phyloP scores from a whole-genome alignment of 2,329 filamentous ascomycete species.

The Immersiporthe knoxdaviesiana region DNA sequence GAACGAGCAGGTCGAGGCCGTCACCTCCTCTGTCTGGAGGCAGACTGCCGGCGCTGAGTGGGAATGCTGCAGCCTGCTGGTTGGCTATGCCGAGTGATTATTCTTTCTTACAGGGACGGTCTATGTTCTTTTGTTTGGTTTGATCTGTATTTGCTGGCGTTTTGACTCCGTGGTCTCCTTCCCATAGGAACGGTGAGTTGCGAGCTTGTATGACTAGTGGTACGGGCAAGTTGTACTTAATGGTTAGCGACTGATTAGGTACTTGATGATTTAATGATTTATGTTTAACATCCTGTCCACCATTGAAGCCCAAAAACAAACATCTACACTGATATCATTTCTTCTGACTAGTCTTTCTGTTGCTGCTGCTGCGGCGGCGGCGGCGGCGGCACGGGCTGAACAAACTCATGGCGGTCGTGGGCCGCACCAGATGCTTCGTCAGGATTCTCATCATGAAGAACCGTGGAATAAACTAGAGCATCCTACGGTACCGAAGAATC shows the following conservation, averaged over 20 bases:
- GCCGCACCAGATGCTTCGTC: no score
- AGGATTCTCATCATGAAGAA: no score
- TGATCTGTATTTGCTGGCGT: not conserved
- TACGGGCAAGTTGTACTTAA: not conserved
- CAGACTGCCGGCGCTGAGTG: constrained; percentile 44
- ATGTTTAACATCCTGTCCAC: not conserved
- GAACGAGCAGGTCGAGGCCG: constrained; percentile 37
- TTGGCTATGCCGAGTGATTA: constrained; percentile 28
- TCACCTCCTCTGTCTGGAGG: constrained; percentile 39
- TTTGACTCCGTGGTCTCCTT: not conserved
- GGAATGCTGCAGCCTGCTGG: constrained; percentile 34
- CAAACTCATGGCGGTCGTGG: no score
- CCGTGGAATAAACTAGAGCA: no score
- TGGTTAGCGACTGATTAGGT: not conserved
- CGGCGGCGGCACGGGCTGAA: no score
- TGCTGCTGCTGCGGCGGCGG: no score
- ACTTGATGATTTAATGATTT: constrained; percentile 14
- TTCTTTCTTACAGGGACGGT: no score
- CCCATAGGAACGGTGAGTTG: not conserved
- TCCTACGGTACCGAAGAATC: no score
- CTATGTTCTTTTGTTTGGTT: not conserved
- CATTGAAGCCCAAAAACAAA: not conserved
- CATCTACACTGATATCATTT: not conserved
- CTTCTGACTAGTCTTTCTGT: not conserved
- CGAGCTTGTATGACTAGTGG: not conserved